Base-by-base conservation (phyloP, 202 grass and related monocot species). In the Eragrostis tef region DNA sequence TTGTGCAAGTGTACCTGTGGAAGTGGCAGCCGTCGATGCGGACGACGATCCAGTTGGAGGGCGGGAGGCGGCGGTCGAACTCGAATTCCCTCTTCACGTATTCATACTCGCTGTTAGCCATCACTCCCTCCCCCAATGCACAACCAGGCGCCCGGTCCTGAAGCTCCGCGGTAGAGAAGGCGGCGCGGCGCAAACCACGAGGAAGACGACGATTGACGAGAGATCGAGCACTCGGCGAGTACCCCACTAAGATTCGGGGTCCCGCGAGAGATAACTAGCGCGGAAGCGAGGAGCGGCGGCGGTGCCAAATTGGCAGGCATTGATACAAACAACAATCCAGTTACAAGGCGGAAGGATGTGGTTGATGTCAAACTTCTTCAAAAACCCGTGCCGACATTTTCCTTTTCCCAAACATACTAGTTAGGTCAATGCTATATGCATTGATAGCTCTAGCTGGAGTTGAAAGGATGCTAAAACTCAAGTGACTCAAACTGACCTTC, bases 11-110 rank as follows among this genome's bases (percentile, higher is more conserved):
- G 74, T 64, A 94, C 94, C 78, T 29, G 71, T 98, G 94, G 71
- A 98, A 98, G 74, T 98, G 95, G 71, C 88, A 93, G 20, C 95
- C 95, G 22, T 98, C 95, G 34, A 98, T 98, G 73, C 90, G 84
- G 54, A 94, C 79, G 56, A 93, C 85, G 49, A 91, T 98, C 94
- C 94, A 98, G 57, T 91, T 91, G 26, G 63, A 90, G n/a, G 81
- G 93, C 25, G 84, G 88, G 39, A 93, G 74, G 65, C 44, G 81
- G 58, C 91, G 86, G 50, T 89, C 84, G 52, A 69, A 63, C 80
- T 93, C 93, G 34, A 91, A 97, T 21, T 84, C 81, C 78, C 80
- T 86, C 92, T 98, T 98, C 51, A 98, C 92, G 27, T 94, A 98
- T 85, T 94, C 95, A 8, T 91, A 98, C 81, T 91, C 85, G 53